Base-by-base conservation (phyloP, 441 rosid genomes). In the Aleurites moluccanus region DNA sequence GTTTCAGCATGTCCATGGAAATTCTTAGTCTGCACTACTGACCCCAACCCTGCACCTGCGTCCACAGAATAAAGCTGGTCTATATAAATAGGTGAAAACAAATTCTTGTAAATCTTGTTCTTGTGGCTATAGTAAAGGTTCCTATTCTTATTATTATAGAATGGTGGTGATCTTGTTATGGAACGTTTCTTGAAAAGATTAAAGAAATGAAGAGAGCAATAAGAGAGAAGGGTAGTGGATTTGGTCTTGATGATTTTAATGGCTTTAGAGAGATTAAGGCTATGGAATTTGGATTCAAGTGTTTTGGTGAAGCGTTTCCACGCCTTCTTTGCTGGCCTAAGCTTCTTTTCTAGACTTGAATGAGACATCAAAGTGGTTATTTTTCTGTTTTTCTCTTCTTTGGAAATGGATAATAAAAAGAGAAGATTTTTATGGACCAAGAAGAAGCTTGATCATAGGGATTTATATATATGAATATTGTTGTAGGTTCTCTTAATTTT, bases 311-410 rank as follows among this genome's bases (percentile, higher is more conserved):
- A 79, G 67, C 77, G 79, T 75, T 74, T 88, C 88, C 88, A 84
- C 21, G 94, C 89, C 74, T 75, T 81, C 53, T 82, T 88, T 30
- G 86, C 89, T 1, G 87, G 92, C 49, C 72, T 82, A 67, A 88
- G 89, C 90, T 84, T 90, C 87, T 76, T 89, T 63, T 45, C 73
- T n/a, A 86, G 80, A 63, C 87, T 75, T 33, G 84, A 75, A 10
- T 70, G 83, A 69, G 87, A 77, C 94, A 88, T 90, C 42, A 64
- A 57, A 71, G 70, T 25, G 23, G 35, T 18, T 49, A 38, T 38
- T 38, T 38, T 38, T 38, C 40, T 38, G 40, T 38, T 38, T 38
- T 38, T 35, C 4, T 18, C 30, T 67, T 52, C 28, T 64, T 56
- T 66, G 62, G 62, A 72, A 53, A 44, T 59, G 67, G 49, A 56